Evolutionary conservation across 768 basidiomycete genomes (phyloP).

Genomic region (Hypsizygus marmoreus): DNA sequence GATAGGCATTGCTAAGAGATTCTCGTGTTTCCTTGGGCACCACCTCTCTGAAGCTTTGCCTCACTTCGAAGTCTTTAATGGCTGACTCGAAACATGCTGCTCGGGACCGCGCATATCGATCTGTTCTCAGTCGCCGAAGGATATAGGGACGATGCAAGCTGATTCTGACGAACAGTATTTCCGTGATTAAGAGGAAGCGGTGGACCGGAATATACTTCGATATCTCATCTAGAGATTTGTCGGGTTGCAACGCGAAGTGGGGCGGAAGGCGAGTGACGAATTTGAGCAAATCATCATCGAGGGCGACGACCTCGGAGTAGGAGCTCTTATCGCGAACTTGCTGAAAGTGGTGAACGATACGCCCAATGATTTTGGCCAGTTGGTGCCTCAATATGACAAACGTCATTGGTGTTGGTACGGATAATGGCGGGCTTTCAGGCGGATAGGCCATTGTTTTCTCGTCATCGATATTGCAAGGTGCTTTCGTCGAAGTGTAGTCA

Average conservation of each 20-base stretch:
- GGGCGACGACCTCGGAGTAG: conserved; percentile 77
- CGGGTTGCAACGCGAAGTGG: conserved; percentile 74
- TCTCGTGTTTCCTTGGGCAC: conserved; percentile 65
- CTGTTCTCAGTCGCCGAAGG: conserved; percentile 73
- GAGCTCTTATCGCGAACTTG: conserved; percentile 75
- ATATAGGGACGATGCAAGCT: conserved; percentile 88
- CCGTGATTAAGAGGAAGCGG: conserved; percentile 86
- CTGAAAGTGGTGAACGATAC: conserved; percentile 92
- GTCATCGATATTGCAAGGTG: conserved; percentile 74
- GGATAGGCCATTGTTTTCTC: conserved; percentile 46
- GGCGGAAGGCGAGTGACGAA: conserved; percentile 80
- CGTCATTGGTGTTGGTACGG: conserved; percentile 79
- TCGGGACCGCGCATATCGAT: conserved; percentile 80
- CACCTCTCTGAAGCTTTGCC: conserved; percentile 64
- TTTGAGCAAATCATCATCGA: conserved; percentile 83
- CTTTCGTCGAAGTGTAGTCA: conserved; percentile 80
- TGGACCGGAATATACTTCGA: conserved; percentile 74
- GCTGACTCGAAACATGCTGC: conserved; percentile 91
- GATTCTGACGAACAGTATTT: conserved; percentile 84
- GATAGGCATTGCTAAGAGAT: conserved; percentile 78
- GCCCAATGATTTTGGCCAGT: conserved; percentile 82
- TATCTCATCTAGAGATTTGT: conserved; percentile 72
- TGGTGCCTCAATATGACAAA: conserved; percentile 86
- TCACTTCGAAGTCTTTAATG: conserved; percentile 81
- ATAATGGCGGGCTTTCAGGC: conserved; percentile 57